A percentile compares a stretch with the other conserved stretches of the same genome.
Conservation (phyloP, 495 filamentous ascomycete genomes). For the Endocarpon pusillum region DNA sequence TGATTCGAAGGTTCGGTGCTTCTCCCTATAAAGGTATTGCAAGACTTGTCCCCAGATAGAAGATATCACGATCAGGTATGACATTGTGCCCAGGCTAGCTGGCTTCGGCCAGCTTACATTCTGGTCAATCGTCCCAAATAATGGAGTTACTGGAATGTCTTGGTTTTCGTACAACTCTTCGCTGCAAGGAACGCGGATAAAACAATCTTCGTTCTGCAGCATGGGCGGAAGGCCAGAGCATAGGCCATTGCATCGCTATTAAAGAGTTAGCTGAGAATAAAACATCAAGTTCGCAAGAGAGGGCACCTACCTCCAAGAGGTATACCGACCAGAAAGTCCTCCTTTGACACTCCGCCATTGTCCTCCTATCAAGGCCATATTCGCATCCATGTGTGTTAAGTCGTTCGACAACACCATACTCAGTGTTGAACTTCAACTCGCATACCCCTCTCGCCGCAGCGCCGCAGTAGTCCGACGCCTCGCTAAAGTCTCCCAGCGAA, state of each 20-base stretch:
- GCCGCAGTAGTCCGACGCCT: conserved; percentile 43
- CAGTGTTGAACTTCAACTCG: conserved; percentile 41
- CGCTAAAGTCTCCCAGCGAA: conserved; percentile 31
- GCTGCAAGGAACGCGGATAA: conserved; percentile 43
- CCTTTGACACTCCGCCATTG: conserved; percentile 45
- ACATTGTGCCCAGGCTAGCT: conserved; percentile 35
- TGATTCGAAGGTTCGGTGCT: conserved; percentile 26
- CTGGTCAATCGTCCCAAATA: conserved; percentile 32
- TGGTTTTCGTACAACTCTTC: conserved; percentile 40
- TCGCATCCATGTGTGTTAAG: conserved; percentile 27
- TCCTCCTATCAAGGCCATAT: conserved; percentile 38
- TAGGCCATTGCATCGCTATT: conserved; percentile 38
- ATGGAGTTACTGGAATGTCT: conserved; percentile 32
- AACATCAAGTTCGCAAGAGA: too few relatives aligned
- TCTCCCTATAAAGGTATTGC: conserved; percentile 34
- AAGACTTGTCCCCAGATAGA: conserved; percentile 49
- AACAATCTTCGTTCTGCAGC: conserved; percentile 36
- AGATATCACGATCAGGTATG: conserved; percentile 39
- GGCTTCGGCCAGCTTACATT: conserved; percentile 15
- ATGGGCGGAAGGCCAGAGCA: conserved; percentile 29
- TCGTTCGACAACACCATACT: conserved; percentile 34
- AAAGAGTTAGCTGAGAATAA: conserved; percentile 5
- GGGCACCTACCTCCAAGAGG: conserved; percentile 36
- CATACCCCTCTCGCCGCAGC: conserved; percentile 38
- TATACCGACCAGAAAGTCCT: conserved; percentile 53